Evolutionary conservation across 306 rosid species (phyloP), one percentile per base, ranked within the genome.

Genomic region (Acacia confusa): DNA sequence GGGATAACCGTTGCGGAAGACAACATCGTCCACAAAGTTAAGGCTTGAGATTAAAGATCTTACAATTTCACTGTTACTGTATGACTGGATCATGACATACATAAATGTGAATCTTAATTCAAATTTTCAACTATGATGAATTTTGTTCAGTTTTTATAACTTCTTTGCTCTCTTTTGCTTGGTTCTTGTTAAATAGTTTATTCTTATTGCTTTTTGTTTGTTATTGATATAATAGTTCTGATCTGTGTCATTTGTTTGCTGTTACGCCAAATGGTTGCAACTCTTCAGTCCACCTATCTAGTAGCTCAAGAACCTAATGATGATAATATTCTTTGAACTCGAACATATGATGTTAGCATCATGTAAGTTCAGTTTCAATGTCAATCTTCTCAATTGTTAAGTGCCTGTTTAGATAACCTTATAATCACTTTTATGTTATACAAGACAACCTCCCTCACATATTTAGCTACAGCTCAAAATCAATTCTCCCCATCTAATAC

Each of bases 341-440:
- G 98, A 78, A 93, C 99, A 2, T 93, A 95, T 53, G 99, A 93
- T 73, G 90, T 95, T 82, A 93, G 94, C 91, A 92, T 95, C 81
- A 90, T 98, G 98, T 95, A 92, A 87, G 97, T 81, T 79, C 73
- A 66, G 43, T 76, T 84, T 79, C 78, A 16, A 48, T 76, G 36
- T 71, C 65, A 55, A 22, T 77, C 27, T 86, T 80, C n/a, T 63
- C 64, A 52, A 58, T 69, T 38, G 28, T 6, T 36, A 36, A 36
- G 8, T 36, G 40, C 40, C 40, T 36, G 40, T 36, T 36, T 36
- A 7, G 40, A 36, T 36, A 36, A 6, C 40, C 8, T 36, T 36
- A 36, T 36, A 34, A 36, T 36, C 7, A 36, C 40, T 36, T 36
- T 36, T 36, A 36, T 36, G 8, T 36, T 36, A 36, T 36, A 36